phyloP scores from a whole-genome alignment of 768 basidiomycete genomes.

The Fomitopsis pulvina region DNA sequence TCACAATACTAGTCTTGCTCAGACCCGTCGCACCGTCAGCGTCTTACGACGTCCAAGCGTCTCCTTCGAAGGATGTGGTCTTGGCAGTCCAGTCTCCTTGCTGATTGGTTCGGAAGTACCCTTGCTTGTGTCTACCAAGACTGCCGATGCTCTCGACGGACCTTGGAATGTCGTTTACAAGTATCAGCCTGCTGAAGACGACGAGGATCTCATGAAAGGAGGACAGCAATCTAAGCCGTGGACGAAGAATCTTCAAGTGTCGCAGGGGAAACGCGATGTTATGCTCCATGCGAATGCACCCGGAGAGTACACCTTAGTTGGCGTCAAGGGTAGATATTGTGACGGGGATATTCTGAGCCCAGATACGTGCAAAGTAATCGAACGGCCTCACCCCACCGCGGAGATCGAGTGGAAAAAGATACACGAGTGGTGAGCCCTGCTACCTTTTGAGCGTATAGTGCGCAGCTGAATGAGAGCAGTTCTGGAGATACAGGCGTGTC shows the following conservation, averaged over 20 bases:
- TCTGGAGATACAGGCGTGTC: constrained; percentile 90
- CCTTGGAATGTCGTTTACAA: constrained; percentile 62
- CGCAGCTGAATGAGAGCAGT: constrained; percentile 30
- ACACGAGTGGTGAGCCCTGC: constrained; percentile 69
- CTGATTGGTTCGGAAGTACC: constrained; percentile 62
- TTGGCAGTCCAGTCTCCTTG: constrained; percentile 62
- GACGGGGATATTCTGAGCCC: constrained; percentile 80
- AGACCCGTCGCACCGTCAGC: constrained; percentile 52
- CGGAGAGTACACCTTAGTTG: constrained; percentile 70
- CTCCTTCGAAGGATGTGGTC: constrained; percentile 69
- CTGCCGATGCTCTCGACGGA: constrained; percentile 54
- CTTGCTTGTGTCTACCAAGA: constrained; percentile 45
- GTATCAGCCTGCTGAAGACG: constrained; percentile 48
- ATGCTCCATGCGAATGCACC: constrained; percentile 49
- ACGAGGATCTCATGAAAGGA: constrained; percentile 25
- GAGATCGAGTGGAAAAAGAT: constrained; percentile 87
- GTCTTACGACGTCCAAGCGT: constrained; percentile 68
- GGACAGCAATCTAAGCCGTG: constrained; percentile 48
- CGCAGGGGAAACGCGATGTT: constrained; percentile 37
- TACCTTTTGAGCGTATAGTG: background rate
- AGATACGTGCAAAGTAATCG: constrained; percentile 69
- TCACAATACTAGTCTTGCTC: constrained; percentile 30
- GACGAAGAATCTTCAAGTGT: constrained; percentile 54
- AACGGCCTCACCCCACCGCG: constrained; percentile 71
- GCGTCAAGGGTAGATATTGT: constrained; percentile 75